phyloP scores from a whole-genome alignment of 495 filamentous ascomycete genomes.

The Penicillium herquei region DNA sequence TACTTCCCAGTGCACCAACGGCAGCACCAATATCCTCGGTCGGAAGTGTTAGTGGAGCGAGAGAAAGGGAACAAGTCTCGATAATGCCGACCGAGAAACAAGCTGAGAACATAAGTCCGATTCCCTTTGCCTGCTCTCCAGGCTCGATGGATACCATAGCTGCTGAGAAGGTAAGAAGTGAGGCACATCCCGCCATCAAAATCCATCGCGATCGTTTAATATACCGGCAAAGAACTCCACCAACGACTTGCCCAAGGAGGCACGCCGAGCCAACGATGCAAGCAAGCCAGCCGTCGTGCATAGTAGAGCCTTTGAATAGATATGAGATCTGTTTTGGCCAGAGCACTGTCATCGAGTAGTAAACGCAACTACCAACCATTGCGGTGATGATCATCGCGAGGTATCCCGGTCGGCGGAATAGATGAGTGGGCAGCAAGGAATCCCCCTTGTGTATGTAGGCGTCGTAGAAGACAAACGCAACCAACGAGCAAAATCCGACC shows the following conservation, averaged over 20 bases:
- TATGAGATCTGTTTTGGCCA: background rate
- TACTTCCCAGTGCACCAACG: conserved; percentile 36
- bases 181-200: no score
- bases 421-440: conserved; percentile 45
- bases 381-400: conserved; percentile 39
- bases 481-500: conserved; percentile 4
- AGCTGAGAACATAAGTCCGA: no score
- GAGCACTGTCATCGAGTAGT: conserved; percentile 36
- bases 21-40: conserved; percentile 48
- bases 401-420: conserved; percentile 46
- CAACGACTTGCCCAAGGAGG: no score
- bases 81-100: conserved; percentile 34
- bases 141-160: no score
- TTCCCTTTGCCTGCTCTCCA: no score
- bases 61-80: conserved; percentile 34
- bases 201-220: no score
- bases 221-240: no score
- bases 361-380: conserved; percentile 33
- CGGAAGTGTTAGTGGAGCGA: conserved; percentile 25
- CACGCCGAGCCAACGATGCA: no score
- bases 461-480: conserved; percentile 23
- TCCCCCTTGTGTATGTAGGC: no score
- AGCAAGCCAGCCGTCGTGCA: no score
- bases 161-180: background rate
- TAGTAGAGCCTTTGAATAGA: background rate